These are phyloP conservation scores for Chrysosporium keratinophilum DNA, from an alignment of 2,329 filamentous ascomycete species.

Conservation along the genomic window DNA sequence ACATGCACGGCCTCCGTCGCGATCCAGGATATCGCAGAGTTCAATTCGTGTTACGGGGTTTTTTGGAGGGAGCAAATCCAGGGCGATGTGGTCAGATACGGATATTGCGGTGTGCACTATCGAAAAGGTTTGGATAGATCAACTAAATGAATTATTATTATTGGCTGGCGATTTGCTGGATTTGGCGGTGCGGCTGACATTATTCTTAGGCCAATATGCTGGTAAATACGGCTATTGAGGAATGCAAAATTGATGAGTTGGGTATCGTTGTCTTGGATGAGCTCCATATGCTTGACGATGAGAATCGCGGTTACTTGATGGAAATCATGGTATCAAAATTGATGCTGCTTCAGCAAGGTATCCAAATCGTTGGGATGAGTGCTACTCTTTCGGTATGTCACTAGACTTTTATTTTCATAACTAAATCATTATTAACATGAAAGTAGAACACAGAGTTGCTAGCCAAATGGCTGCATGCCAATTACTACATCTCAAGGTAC, in stretches of 20 bases:
- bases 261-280: conserved; percentile 63
- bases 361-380: conserved; percentile 71
- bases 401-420: not conserved
- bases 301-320: conserved; percentile 62
- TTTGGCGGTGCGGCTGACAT: not conserved
- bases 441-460: conserved; percentile 59
- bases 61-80: conserved; percentile 61
- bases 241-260: conserved; percentile 55
- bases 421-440: not conserved
- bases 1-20: conserved; percentile 29
- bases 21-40: conserved; percentile 49
- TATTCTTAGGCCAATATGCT: conserved; percentile 56
- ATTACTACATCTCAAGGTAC: conserved; percentile 63
- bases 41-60: conserved; percentile 59
- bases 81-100: conserved; percentile 59
- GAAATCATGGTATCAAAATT: conserved; percentile 66
- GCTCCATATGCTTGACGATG: conserved; percentile 72
- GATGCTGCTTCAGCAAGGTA: conserved; percentile 53
- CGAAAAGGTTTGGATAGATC: conserved; percentile 52
- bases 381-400: conserved; percentile 57
- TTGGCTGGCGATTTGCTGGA: not conserved
- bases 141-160: conserved; percentile 15
- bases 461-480: conserved; percentile 59
- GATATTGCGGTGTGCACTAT: conserved; percentile 72
- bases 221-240: conserved; percentile 62